Percentiles rank a stretch among this genome's conserved stretches.
Evolutionary conservation across 2,329 filamentous ascomycete species (phyloP).

Genomic region (Aspergillus aculeatus): DNA sequence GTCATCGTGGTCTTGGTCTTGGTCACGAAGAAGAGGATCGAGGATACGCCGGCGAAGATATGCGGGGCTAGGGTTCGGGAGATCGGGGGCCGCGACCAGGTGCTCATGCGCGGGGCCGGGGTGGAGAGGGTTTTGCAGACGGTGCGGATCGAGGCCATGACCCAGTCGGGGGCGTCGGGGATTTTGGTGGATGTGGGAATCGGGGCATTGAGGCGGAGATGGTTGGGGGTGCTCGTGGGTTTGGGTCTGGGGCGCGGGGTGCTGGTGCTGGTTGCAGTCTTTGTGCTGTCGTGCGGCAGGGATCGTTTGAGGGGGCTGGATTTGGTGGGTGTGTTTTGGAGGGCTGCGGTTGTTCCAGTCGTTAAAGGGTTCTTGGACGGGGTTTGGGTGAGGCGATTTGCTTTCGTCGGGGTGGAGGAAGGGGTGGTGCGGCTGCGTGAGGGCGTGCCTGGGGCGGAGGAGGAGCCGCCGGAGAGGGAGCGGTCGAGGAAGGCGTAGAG

Average conservation of each 20-base stretch:
- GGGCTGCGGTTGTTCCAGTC: conserved; percentile 26
- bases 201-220: conserved; percentile 18
- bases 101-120: conserved; percentile 41
- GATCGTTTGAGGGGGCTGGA: conserved; percentile 35
- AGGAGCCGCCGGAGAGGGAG: conserved; percentile 54
- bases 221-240: conserved; percentile 1
- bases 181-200: conserved; percentile 27
- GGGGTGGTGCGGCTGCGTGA: conserved; percentile 28
- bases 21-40: conserved; percentile 51
- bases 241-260: conserved; percentile 18
- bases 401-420: conserved; percentile 40
- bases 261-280: conserved; percentile 15
- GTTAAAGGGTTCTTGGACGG: conserved; percentile 28
- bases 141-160: conserved; percentile 65
- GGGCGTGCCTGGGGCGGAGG: conserved; percentile 33
- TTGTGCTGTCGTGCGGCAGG: conserved; percentile 29
- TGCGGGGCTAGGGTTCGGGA: conserved; percentile 63
- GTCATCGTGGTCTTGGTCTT: conserved; percentile 40
- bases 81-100: conserved; percentile 38
- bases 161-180: conserved; percentile 59
- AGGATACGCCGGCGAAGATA: conserved; percentile 69
- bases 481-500: conserved; percentile 78
- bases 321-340: conserved; percentile 46
- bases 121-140: conserved; percentile 64
- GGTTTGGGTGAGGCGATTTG: conserved; percentile 18